Base-by-base conservation (phyloP, 768 basidiomycete genomes). In the Leccinum longicurvipes region DNA sequence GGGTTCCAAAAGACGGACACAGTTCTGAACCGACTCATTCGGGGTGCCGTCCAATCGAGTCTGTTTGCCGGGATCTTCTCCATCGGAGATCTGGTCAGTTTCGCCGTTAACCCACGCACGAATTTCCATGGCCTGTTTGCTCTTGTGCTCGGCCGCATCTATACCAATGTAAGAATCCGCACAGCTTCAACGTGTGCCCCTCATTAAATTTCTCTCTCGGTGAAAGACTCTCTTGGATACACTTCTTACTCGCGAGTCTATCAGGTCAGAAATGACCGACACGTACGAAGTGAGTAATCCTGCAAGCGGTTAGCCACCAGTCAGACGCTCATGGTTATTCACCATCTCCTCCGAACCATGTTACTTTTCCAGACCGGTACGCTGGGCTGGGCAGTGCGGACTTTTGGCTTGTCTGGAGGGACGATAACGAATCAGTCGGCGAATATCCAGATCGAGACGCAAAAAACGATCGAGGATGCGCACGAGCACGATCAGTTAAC, bases 181-280 rank as follows among this genome's bases (percentile, higher is more conserved):
- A 44, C 42, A 24, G 11, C 23, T 12, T 24, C 23, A 8, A 17
- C 23, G 24, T 4, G 15, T 25, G 24, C 7, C 4, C 4, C 32
- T 24, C 14, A 3, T 17, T 44, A 6, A 53, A 23, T 14, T 31
- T 17, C 4, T 23, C 36, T n/a, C 17, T n/a, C 23, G 10, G 25
- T 1, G 29, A 4, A 54, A 61, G 60, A 61, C 60, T 2, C 52
- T 58, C 4, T 11, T 58, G 54, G 57, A 58, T 28, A 52, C 45
- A 9, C 59, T 57, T 9, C 59, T 60, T 23, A 47, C 48, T 10
- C 59, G 59, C 3, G 48, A 57, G 8, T 14, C 34, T 12, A 45
- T 45, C 44, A 42, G 21, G 41, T 19, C 41, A 42, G 36, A 39
- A n/a, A 39, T 39, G 36, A n/a, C n/a, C 0, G 36, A 39, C n/a